phyloP scores from a whole-genome alignment of 169 alveolate species.

The Plasmodium yoelii region DNA sequence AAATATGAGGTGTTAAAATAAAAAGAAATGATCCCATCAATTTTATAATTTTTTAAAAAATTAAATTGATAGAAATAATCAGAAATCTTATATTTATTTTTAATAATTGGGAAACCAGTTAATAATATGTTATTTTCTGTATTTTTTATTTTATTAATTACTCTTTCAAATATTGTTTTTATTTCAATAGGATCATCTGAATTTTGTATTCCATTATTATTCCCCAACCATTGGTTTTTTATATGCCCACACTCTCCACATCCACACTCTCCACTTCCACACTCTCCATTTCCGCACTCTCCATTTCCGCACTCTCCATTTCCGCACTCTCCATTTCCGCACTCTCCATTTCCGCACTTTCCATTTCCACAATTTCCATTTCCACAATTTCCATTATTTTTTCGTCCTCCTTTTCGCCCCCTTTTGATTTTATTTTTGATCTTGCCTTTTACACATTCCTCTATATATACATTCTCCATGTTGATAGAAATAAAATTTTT shows the following conservation, averaged over 20 bases:
- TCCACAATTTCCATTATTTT: neutral
- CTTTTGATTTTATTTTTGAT: slow-evolving; percentile 43
- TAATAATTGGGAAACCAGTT: slow-evolving; percentile 60
- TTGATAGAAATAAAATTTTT: slow-evolving; percentile 32
- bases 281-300: neutral
- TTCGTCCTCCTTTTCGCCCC: neutral
- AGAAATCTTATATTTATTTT: slow-evolving; percentile 20
- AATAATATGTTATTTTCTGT: slow-evolving; percentile 42
- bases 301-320: neutral
- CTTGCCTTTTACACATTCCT: slow-evolving; percentile 24
- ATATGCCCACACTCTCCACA: too few species aligned
- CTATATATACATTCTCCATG: slow-evolving; percentile 21
- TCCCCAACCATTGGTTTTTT: too few species aligned
- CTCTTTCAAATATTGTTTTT: slow-evolving; percentile 6
- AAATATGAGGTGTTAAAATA: slow-evolving; percentile 22
- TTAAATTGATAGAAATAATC: slow-evolving; percentile 60
- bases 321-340: neutral
- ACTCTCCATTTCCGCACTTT: neutral
- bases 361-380: too few species aligned
- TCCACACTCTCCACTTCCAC: too few species aligned
- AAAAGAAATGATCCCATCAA: slow-evolving; percentile 38
- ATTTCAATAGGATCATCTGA: neutral
- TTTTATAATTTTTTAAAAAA: slow-evolving; percentile 37
- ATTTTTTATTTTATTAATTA: slow-evolving; percentile 31
- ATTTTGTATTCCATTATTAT: too few species aligned